phyloP scores from a whole-genome alignment of 139 green algal genomes.

The Auxenochlorella protothecoides region DNA sequence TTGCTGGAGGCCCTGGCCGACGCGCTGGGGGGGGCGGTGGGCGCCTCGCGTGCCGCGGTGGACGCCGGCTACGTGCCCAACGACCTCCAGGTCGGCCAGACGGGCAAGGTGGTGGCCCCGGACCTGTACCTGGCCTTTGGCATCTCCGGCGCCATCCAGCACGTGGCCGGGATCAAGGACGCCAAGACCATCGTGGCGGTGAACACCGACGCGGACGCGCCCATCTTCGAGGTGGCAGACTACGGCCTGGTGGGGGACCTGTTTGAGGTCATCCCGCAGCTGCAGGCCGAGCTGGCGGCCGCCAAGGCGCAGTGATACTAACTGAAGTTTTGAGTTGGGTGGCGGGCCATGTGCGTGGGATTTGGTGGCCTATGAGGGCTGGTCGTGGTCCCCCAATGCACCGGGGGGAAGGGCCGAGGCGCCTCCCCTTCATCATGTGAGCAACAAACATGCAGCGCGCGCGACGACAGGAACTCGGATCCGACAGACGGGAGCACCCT shows the following conservation, averaged over 20 bases:
- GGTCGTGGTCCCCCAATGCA: too few species aligned
- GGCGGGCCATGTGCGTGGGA: too few species aligned
- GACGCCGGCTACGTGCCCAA: slow-evolving; percentile 82
- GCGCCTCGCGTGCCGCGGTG: slow-evolving; percentile 79
- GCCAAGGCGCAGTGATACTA: slow-evolving; percentile 14
- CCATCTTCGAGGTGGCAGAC: slow-evolving; percentile 80
- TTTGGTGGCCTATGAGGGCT: too few species aligned
- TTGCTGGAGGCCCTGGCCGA: slow-evolving; percentile 77
- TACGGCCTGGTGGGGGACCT: slow-evolving; percentile 80
- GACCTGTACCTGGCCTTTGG: slow-evolving; percentile 90
- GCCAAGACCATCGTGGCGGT: slow-evolving; percentile 85
- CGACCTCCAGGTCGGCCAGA: slow-evolving; percentile 92
- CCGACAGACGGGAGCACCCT: too few species aligned
- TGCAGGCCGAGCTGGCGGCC: slow-evolving; percentile 44
- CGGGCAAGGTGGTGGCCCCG: slow-evolving; percentile 88
- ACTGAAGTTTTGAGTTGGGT: not conserved
- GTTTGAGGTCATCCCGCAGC: slow-evolving; percentile 67
- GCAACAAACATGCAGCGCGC: too few species aligned
- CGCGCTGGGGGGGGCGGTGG: slow-evolving; percentile 71
- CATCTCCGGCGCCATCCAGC: slow-evolving; percentile 91
- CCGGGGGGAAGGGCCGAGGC: too few species aligned
- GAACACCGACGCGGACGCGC: slow-evolving; percentile 79
- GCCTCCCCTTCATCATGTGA: too few species aligned
- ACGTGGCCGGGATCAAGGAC: slow-evolving; percentile 87
- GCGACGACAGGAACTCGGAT: too few species aligned